Evolutionary conservation across 495 filamentous ascomycete species (phyloP), one percentile per base, ranked within the genome.

Genomic region (Penicillium lividum): DNA sequence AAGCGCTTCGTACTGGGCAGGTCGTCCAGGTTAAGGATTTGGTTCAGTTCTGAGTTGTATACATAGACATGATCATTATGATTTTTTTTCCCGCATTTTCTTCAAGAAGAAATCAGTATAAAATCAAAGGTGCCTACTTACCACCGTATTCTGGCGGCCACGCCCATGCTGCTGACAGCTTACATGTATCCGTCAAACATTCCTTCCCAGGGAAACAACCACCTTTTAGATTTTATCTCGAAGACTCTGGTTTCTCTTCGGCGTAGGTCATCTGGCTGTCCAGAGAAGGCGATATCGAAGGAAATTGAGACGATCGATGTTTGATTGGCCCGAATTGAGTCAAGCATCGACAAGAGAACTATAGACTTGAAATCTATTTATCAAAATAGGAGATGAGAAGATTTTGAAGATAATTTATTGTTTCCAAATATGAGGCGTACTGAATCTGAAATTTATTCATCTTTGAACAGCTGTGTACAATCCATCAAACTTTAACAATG

Each of bases 1-100:
- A 66, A 65, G 82, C 82, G 5, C 80, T 84, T 34, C 74, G 76
- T 1, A 84, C 77, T 47, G 82, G 81, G 0, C 74, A 71, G 42
- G 50, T 68, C 9, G 68, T 73, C 16, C 60, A 66, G 7, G 67
- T 72, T 1, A 57, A 66, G 42, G 69, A 72, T 51, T 25, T 72
- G 13, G 58, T 72, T 9, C 34, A 63, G 31, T 57, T 70, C 15
- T 69, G 13, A 30, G 27, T 16, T 7, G 13, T 7, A 13, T 6
- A 16, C 16, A 16, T 18, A n/a, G 28, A 40, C 11, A 11, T 36
- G 0, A 22, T 22, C 22, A 22, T 1, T 22, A 22, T 22, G 2
- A 22, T 22, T 22, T 2, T 22, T 22, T 22, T 2, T 22, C 22
- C 22, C 22, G 2, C 22, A 22, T 2, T 22, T 22, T 22, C 22